Evolutionary conservation across 345 rosid genomes (phyloP).

Genomic region (Abelmoschus esculentus): DNA sequence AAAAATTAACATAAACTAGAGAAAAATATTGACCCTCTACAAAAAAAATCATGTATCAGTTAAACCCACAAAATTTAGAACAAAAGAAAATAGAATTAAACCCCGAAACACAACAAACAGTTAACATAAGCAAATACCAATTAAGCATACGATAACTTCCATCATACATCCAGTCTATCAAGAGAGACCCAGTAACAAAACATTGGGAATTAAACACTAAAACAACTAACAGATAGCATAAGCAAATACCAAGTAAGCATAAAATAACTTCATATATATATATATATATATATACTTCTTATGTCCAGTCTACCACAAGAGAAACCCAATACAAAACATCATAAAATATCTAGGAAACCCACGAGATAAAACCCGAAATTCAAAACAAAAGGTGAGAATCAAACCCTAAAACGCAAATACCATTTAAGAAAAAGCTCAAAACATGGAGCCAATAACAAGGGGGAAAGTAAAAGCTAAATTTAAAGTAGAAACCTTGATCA

Average conservation of each 20-base stretch:
- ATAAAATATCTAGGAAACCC: not conserved
- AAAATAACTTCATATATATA: not conserved
- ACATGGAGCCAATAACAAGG: not conserved
- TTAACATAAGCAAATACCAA: not conserved
- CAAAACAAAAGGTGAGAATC: not conserved
- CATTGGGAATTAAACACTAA: not conserved
- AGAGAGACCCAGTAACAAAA: not conserved
- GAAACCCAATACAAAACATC: not conserved
- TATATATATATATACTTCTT: no score
- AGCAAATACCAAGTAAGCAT: not conserved
- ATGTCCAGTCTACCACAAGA: not conserved
- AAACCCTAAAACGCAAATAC: not conserved
- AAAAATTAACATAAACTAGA: not conserved
- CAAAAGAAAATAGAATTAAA: not conserved
- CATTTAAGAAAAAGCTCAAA: not conserved
- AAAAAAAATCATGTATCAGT: not conserved
- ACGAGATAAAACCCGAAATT: not conserved
- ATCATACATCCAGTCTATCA: no score
- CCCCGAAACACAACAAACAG: not conserved
- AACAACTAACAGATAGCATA: not conserved
- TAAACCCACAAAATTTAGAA: not conserved
- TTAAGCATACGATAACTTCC: not conserved
- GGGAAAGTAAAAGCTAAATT: not conserved
- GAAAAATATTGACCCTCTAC: not conserved
- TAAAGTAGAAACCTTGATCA: conserved; percentile 57